These are phyloP conservation scores for Rhododendron griersonianum DNA, from an alignment of 148 eudicot species.

Conservation along the genomic window DNA sequence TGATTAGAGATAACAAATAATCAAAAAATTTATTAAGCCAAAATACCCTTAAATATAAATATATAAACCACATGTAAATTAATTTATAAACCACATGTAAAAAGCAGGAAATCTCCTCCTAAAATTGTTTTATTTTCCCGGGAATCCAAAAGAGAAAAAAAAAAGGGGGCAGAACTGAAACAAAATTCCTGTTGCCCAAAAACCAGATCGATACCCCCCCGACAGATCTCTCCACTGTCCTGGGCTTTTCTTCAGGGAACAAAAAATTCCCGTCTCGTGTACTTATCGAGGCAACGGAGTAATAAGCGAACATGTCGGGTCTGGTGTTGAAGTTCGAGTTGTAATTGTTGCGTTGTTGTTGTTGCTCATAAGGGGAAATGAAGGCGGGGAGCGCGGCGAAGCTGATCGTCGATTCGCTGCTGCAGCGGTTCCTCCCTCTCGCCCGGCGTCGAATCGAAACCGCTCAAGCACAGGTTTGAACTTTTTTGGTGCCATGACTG, in stretches of 20 bases:
- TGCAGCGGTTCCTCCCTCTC: constrained; percentile 95
- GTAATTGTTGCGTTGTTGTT: background rate
- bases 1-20: too few species aligned
- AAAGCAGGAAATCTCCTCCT: too few species aligned
- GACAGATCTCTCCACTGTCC: background rate
- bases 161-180: background rate
- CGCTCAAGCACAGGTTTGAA: constrained; percentile 84
- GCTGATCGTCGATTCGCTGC: constrained; percentile 88
- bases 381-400: constrained; percentile 94
- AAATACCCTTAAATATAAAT: too few species aligned
- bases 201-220: background rate
- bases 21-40: too few species aligned
- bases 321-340: background rate
- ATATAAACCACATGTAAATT: too few species aligned
- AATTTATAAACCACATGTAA: too few species aligned
- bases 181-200: background rate
- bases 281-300: background rate
- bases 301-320: background rate
- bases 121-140: too few species aligned
- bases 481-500: background rate
- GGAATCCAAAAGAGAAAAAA: too few species aligned
- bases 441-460: constrained; percentile 98
- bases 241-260: background rate
- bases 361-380: constrained; percentile 28
- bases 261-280: background rate